phyloP scores from a whole-genome alignment of 352 stramenopile species.

The Thraustochytrium sp. region DNA sequence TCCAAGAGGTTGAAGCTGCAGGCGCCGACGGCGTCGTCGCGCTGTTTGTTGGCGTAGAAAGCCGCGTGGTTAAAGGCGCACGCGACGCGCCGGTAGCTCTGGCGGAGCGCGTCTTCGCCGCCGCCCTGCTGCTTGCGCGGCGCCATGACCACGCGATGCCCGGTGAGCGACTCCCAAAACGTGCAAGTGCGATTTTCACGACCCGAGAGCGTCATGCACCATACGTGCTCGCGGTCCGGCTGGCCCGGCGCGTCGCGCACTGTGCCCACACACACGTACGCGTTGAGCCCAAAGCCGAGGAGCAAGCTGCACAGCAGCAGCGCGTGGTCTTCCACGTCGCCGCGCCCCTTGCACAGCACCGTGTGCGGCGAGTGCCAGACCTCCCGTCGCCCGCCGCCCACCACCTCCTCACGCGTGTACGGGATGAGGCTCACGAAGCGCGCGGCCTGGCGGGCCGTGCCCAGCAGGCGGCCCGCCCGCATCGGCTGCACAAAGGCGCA shows the following conservation, averaged over 20 bases:
- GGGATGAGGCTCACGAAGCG: conserved; percentile 72
- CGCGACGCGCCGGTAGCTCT: conserved; percentile 64
- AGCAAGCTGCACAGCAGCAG: conserved; percentile 79
- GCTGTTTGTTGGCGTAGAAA: conserved; percentile 71
- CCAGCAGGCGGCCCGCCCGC: conserved; percentile 56
- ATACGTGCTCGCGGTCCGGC: conserved; percentile 63
- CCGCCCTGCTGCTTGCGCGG: neutral
- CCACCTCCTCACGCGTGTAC: conserved; percentile 57
- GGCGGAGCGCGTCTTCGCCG: neutral
- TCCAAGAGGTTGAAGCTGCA: conserved; percentile 47
- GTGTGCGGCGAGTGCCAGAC: conserved; percentile 65
- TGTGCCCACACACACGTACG: conserved; percentile 74
- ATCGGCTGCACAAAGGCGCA: conserved; percentile 72
- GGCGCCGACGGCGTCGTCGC: conserved; percentile 50
- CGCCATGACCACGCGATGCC: conserved; percentile 55
- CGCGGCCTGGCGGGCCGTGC: conserved; percentile 68
- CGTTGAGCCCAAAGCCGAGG: conserved; percentile 74
- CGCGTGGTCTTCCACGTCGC: conserved; percentile 80
- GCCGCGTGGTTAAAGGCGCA: conserved; percentile 68
- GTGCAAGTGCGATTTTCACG: conserved; percentile 30
- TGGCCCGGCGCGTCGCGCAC: conserved; percentile 50
- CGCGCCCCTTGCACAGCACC: conserved; percentile 75
- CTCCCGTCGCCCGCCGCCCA: conserved; percentile 62
- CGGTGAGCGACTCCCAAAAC: conserved; percentile 68
- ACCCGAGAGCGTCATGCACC: conserved; percentile 62